These are phyloP conservation scores for Saposhnikovia divaricata DNA, from an alignment of 129 eudicot species.

Conservation along the genomic window DNA sequence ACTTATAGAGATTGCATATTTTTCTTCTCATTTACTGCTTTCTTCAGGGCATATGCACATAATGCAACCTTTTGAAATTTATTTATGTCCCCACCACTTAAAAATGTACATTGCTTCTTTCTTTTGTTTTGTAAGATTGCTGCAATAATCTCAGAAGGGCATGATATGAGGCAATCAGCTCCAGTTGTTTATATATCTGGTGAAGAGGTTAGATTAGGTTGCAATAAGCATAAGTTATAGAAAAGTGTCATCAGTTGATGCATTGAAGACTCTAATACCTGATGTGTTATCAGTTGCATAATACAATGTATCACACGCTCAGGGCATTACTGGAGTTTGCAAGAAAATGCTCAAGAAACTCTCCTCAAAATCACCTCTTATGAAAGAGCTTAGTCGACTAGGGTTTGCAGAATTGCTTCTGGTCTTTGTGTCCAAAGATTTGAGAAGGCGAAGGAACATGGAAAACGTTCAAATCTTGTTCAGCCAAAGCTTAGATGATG, in stretches of 20 bases:
- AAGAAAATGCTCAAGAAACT: constrained; percentile 22
- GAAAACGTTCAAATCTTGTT: constrained; percentile 41
- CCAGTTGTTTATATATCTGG: constrained; percentile 93
- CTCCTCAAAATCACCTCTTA: constrained; percentile 26
- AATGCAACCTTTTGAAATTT: neutral
- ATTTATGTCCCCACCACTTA: too few species aligned
- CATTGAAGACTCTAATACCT: constrained; percentile 17
- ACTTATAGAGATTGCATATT: too few species aligned
- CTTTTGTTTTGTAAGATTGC: constrained; percentile 47
- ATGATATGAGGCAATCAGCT: constrained; percentile 34
- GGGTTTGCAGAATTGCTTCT: constrained; percentile 44
- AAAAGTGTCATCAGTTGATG: too few species aligned
- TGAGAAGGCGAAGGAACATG: constrained; percentile 45
- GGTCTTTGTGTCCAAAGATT: constrained; percentile 36
- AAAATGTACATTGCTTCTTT: constrained; percentile 8
- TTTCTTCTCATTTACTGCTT: too few species aligned
- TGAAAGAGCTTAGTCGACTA: constrained; percentile 50
- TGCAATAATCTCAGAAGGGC: constrained; percentile 81
- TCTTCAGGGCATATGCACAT: neutral
- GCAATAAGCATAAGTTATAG: too few species aligned
- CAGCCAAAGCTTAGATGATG: constrained; percentile 61
- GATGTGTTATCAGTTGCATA: constrained; percentile 12
- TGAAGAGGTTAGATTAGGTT: constrained; percentile 85
- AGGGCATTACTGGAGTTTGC: neutral
- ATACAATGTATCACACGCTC: constrained; percentile 5